These are phyloP conservation scores for Hemileia vastatrix DNA, from an alignment of 1,284 basidiomycete genomes.

Conservation along the genomic window DNA sequence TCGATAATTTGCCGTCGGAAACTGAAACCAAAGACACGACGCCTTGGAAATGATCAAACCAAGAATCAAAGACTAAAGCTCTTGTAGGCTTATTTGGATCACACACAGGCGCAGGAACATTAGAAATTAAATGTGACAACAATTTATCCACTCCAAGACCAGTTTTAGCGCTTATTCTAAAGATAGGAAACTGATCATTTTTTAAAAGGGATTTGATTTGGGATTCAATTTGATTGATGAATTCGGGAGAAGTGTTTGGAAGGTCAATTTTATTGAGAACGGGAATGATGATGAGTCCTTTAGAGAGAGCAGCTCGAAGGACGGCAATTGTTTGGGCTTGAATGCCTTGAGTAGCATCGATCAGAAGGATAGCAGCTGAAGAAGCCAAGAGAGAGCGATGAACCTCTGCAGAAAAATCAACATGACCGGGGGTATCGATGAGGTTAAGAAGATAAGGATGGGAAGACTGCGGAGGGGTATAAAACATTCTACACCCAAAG, in stretches of 20 bases:
- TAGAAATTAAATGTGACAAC: slow-evolving; percentile 66
- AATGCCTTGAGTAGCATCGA: slow-evolving; percentile 93
- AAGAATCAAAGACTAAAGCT: slow-evolving; percentile 80
- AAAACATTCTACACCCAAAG: slow-evolving; percentile 58
- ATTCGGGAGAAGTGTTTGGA: slow-evolving; percentile 71
- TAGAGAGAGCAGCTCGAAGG: slow-evolving; percentile 74
- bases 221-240: slow-evolving; percentile 64
- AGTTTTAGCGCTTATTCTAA: slow-evolving; percentile 83
- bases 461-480: slow-evolving; percentile 48
- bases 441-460: slow-evolving; percentile 74
- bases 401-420: slow-evolving; percentile 95
- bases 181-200: too few species aligned
- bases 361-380: slow-evolving; percentile 78
- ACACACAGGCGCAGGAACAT: slow-evolving; percentile 65
- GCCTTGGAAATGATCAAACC: slow-evolving; percentile 91
- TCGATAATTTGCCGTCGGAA: slow-evolving; percentile 51
- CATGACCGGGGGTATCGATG: slow-evolving; percentile 97
- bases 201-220: too few species aligned
- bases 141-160: slow-evolving; percentile 68
- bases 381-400: slow-evolving; percentile 84
- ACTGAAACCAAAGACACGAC: slow-evolving; percentile 86
- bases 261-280: slow-evolving; percentile 93
- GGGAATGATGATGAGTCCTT: slow-evolving; percentile 74
- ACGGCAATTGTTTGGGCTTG: slow-evolving; percentile 97
- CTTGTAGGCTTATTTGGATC: slow-evolving; percentile 51